A percentile compares a stretch with the other conserved stretches of the same genome.
Conservation (phyloP, 495 filamentous ascomycete genomes). For the Lineolata rhizophorae region DNA sequence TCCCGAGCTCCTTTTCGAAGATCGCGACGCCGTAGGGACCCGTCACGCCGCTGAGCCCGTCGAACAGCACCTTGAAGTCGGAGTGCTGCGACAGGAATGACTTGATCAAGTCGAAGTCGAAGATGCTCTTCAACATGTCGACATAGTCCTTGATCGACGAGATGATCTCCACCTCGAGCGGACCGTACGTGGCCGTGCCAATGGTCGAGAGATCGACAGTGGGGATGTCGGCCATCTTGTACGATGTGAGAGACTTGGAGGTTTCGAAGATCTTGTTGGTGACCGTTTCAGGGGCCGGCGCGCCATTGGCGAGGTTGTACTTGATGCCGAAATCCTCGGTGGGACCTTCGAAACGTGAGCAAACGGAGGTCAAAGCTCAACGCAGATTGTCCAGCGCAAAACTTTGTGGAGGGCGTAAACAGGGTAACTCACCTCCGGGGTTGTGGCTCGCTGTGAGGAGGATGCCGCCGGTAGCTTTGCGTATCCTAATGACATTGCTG, state of each 20-base stretch:
- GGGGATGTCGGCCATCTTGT: constrained; percentile 77
- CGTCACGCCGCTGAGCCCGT: constrained; percentile 84
- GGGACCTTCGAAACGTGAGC: constrained; percentile 38
- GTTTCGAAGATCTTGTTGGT: constrained; percentile 94
- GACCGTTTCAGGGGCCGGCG: constrained; percentile 80
- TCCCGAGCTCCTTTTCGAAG: constrained; percentile 80
- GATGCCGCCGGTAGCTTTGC: constrained; percentile 87
- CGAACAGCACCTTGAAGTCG: constrained; percentile 94
- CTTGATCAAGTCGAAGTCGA: constrained; percentile 90
- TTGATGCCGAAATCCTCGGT: constrained; percentile 96
- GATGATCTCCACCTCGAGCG: constrained; percentile 82
- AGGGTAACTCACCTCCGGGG: constrained; percentile 56
- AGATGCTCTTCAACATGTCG: constrained; percentile 90
- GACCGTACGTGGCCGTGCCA: constrained; percentile 63
- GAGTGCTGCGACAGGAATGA: constrained; percentile 63
- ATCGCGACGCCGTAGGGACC: constrained; percentile 88
- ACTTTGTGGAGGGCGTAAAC: background rate
- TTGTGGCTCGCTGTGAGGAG: constrained; percentile 95
- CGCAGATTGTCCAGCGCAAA: background rate
- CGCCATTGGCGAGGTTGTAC: constrained; percentile 92
- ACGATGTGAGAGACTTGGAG: constrained; percentile 69
- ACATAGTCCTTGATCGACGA: constrained; percentile 83
- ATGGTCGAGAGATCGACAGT: constrained; percentile 67
- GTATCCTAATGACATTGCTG: constrained; percentile 82
- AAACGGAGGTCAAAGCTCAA: background rate